Percentiles rank a stretch among this genome's conserved stretches.
Conservation (phyloP, 2,329 filamentous ascomycete species). For the Aspergillus tubingensis region DNA sequence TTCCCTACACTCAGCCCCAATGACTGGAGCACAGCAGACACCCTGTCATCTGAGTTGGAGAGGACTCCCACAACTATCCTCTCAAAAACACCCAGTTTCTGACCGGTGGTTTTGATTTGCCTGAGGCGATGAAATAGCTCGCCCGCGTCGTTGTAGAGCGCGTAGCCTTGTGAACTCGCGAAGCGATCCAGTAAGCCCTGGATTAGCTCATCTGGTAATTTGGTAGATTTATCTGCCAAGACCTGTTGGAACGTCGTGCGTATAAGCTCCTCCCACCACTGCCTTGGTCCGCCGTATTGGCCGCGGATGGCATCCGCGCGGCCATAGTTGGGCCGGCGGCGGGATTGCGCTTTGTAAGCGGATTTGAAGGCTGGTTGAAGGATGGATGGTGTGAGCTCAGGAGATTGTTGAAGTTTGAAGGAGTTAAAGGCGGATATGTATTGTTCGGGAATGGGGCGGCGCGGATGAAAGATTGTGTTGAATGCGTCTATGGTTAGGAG, state of each 20-base stretch:
- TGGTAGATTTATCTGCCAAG: conserved; percentile 2
- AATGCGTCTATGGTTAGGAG: conserved; percentile 51
- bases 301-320: conserved; percentile 39
- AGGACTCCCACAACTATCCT: conserved; percentile 45
- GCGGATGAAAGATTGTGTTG: conserved; percentile 47
- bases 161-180: conserved; percentile 43
- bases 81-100: conserved; percentile 29
- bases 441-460: conserved; percentile 40
- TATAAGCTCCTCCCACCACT: conserved; percentile 51
- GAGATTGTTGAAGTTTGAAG: conserved; percentile 33
- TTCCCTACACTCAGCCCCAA: conserved; percentile 42
- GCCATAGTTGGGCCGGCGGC: conserved; percentile 47
- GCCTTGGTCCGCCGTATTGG: conserved; percentile 39
- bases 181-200: conserved; percentile 42
- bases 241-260: conserved; percentile 36
- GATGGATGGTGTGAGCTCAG: conserved; percentile 29
- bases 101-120: conserved; percentile 9
- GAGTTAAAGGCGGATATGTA: conserved; percentile 43
- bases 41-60: conserved; percentile 51
- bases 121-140: conserved; percentile 40
- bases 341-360: conserved; percentile 34
- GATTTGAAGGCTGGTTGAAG: conserved; percentile 41
- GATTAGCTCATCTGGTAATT: conserved; percentile 38
- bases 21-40: conserved; percentile 41
- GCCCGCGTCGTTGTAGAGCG: conserved; percentile 42